phyloP scores from a whole-genome alignment of 1,284 basidiomycete genomes.

The Cerrena zonata region DNA sequence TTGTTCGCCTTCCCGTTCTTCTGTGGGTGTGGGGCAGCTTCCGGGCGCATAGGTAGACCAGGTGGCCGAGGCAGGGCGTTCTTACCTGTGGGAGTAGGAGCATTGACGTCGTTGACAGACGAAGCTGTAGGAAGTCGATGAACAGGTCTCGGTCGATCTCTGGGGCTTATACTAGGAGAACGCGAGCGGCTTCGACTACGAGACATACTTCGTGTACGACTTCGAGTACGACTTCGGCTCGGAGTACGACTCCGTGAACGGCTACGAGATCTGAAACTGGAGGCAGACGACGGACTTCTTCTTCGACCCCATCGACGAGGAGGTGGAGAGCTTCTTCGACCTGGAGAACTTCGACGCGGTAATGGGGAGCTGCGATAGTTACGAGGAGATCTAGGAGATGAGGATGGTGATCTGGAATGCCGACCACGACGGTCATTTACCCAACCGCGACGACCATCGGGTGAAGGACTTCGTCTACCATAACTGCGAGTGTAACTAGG shows the following conservation, averaged over 20 bases:
- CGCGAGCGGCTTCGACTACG: slow-evolving; percentile 38
- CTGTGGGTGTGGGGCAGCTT: neutral
- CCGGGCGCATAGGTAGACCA: neutral
- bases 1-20: slow-evolving; percentile 11
- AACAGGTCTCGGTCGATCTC: slow-evolving; percentile 43
- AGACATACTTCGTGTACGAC: slow-evolving; percentile 31
- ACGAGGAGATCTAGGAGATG: slow-evolving; percentile 13
- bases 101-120: slow-evolving; percentile 35
- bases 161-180: slow-evolving; percentile 49
- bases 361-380: slow-evolving; percentile 16
- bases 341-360: no score
- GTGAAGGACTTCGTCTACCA: slow-evolving; percentile 32
- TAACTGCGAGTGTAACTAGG: slow-evolving; percentile 38
- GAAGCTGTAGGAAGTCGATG: slow-evolving; percentile 58
- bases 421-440: slow-evolving; percentile 16
- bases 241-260: slow-evolving; percentile 26
- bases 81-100: slow-evolving; percentile 27
- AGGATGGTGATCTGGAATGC: slow-evolving; percentile 23
- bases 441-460: slow-evolving; percentile 17
- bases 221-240: slow-evolving; percentile 35
- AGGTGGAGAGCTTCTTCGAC: no score
- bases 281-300: slow-evolving; percentile 25
- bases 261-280: slow-evolving; percentile 33
- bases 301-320: slow-evolving; percentile 26
- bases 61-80: neutral